phyloP scores from a whole-genome alignment of 768 basidiomycete genomes.

The Terana coerulea region DNA sequence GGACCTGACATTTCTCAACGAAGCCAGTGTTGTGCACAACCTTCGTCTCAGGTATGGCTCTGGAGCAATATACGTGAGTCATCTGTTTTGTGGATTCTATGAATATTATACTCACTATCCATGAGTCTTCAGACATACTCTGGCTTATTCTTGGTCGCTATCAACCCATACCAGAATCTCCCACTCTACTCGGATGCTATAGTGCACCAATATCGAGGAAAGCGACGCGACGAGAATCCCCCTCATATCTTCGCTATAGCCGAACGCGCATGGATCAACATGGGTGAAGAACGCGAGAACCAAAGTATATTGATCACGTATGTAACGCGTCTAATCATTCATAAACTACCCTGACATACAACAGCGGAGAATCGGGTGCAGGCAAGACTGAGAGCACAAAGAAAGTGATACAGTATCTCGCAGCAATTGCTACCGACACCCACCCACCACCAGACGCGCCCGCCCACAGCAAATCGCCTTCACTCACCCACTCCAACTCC shows the following conservation, averaged over 20 bases:
- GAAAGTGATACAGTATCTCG: slow-evolving; percentile 99
- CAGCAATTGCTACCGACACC: slow-evolving; percentile 88
- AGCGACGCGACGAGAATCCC: slow-evolving; percentile 85
- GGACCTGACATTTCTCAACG: slow-evolving; percentile 95
- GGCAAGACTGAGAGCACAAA: slow-evolving; percentile 99
- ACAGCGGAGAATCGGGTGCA: slow-evolving; percentile 95
- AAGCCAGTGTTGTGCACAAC: slow-evolving; percentile 99
- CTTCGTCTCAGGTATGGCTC: slow-evolving; percentile 87
- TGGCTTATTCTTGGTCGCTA: slow-evolving; percentile 95
- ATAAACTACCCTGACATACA: slow-evolving; percentile 3
- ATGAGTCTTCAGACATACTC: slow-evolving; percentile 74
- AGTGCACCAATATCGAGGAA: slow-evolving; percentile 86
- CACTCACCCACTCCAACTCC: slow-evolving; percentile 46
- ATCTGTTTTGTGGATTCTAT: not conserved
- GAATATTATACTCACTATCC: not conserved
- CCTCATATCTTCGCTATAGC: slow-evolving; percentile 98
- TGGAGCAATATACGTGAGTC: slow-evolving; percentile 86
- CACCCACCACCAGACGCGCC: slow-evolving; percentile 46
- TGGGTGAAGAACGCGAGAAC: slow-evolving; percentile 95
- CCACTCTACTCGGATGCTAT: slow-evolving; percentile 89
- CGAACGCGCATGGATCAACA: slow-evolving; percentile 96
- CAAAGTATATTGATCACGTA: slow-evolving; percentile 98
- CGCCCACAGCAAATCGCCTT: slow-evolving; percentile 67
- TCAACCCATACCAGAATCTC: slow-evolving; percentile 93
- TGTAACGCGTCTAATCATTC: slow-evolving; percentile 29